Conservation (phyloP, 305 asterid species). For the Stenogyne calaminthoides region DNA sequence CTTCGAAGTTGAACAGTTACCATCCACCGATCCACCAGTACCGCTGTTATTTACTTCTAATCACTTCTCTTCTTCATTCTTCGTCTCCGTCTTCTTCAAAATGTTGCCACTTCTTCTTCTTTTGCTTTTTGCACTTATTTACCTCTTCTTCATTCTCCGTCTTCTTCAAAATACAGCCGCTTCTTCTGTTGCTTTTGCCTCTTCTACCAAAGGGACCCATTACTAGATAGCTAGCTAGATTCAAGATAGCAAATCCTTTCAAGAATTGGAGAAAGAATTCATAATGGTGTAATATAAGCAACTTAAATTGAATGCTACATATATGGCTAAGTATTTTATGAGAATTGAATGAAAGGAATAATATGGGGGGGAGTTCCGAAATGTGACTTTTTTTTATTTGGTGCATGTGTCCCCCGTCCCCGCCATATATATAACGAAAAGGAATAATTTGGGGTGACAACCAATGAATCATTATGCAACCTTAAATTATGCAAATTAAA, state of each 20-base stretch:
- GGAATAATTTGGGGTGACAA: constrained; percentile 43
- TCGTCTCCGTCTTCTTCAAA: constrained; percentile 27
- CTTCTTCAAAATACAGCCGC: no score
- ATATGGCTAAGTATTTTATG: not conserved
- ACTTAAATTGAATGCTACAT: not conserved
- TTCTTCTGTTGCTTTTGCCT: no score
- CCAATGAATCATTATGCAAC: constrained; percentile 36
- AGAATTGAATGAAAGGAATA: not conserved
- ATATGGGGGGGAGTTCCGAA: not conserved
- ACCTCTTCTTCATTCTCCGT: no score
- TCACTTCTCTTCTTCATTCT: no score
- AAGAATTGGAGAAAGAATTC: no score
- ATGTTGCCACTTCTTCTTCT: constrained; percentile 28
- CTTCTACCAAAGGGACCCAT: constrained; percentile 56
- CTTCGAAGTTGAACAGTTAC: constrained; percentile 58
- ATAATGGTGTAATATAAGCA: no score
- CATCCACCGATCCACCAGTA: not conserved
- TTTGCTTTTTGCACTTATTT: no score
- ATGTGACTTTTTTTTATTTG: not conserved
- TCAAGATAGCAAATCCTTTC: no score
- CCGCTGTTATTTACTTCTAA: no score
- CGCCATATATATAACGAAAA: constrained; percentile 21
- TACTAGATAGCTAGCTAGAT: not conserved
- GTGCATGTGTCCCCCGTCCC: not conserved
- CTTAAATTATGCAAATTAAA: constrained; percentile 34